Evolutionary conservation across 2,329 filamentous ascomycete species (phyloP).

Genomic region (Xylaria sp.): DNA sequence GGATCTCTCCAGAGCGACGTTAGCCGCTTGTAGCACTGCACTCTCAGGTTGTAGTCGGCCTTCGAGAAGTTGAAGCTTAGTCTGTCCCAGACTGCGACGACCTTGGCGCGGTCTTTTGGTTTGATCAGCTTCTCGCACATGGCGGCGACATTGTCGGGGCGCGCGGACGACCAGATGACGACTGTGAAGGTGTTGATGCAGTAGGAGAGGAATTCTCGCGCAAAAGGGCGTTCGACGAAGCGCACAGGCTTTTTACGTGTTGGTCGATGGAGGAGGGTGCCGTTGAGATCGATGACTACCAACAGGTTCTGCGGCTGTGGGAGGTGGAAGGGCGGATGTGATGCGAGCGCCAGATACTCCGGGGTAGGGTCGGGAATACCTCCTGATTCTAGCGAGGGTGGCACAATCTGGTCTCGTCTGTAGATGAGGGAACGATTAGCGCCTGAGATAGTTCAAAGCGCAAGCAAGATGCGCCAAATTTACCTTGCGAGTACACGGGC

Average conservation of each 20-base stretch:
- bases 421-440: not conserved
- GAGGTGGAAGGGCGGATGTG: slow-evolving; percentile 49
- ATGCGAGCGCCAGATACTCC: slow-evolving; percentile 65
- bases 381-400: slow-evolving; percentile 50
- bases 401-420: slow-evolving; percentile 19
- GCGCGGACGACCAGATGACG: slow-evolving; percentile 90
- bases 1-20: slow-evolving; percentile 70
- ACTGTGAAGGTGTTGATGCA: slow-evolving; percentile 77
- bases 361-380: slow-evolving; percentile 65
- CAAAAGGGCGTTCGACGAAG: slow-evolving; percentile 71
- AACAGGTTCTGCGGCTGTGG: slow-evolving; percentile 67
- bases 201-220: slow-evolving; percentile 73
- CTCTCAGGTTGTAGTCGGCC: slow-evolving; percentile 69
- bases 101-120: slow-evolving; percentile 53
- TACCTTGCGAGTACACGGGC: not conserved
- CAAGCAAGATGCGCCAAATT: not conserved
- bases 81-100: slow-evolving; percentile 79
- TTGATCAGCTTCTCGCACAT: slow-evolving; percentile 72
- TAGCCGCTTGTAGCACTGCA: slow-evolving; percentile 91
- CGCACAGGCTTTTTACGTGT: slow-evolving; percentile 52
- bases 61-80: slow-evolving; percentile 72
- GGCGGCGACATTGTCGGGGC: slow-evolving; percentile 69
- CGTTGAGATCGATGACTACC: slow-evolving; percentile 90
- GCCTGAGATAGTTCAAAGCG: not conserved
- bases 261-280: slow-evolving; percentile 80